phyloP scores from a whole-genome alignment of 768 basidiomycete genomes.

The Infundibulicybe gibba region DNA sequence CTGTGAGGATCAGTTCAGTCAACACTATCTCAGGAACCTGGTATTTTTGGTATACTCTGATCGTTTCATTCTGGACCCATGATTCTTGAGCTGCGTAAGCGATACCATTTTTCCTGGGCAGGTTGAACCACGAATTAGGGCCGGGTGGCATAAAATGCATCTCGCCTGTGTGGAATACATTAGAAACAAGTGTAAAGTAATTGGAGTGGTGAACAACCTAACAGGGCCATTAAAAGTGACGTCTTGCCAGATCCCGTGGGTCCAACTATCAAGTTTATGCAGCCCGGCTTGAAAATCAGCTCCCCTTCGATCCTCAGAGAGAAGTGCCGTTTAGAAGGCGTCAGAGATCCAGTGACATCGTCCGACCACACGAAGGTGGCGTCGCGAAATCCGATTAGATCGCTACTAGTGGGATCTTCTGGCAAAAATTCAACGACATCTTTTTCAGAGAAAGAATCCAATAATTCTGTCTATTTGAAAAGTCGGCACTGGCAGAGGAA shows the following conservation, averaged over 20 bases:
- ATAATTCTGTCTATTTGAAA: constrained; percentile 37
- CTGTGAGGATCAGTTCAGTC: constrained; percentile 13
- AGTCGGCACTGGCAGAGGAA: background rate
- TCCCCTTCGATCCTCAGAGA: constrained; percentile 49
- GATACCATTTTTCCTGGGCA: constrained; percentile 66
- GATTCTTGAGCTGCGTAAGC: constrained; percentile 83
- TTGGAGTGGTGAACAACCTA: constrained; percentile 24
- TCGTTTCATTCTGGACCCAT: constrained; percentile 83
- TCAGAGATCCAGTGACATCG: constrained; percentile 22
- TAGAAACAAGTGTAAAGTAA: background rate
- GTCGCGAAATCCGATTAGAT: constrained; percentile 45
- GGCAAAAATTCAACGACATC: constrained; percentile 9
- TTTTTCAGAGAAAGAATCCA: constrained; percentile 35
- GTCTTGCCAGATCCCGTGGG: constrained; percentile 65
- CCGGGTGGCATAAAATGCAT: constrained; percentile 57
- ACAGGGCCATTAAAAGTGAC: constrained; percentile 59
- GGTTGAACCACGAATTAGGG: constrained; percentile 60
- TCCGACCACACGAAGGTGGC: constrained; percentile 57
- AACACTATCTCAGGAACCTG: background rate
- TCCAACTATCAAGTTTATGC: constrained; percentile 57
- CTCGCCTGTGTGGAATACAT: constrained; percentile 36
- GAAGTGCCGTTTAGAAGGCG: constrained; percentile 45
- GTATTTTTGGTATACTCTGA: constrained; percentile 33
- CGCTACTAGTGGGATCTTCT: constrained; percentile 13
- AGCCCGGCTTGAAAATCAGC: constrained; percentile 46